Conservation (phyloP, 805 yeast species). For the Candida andamanensis region DNA sequence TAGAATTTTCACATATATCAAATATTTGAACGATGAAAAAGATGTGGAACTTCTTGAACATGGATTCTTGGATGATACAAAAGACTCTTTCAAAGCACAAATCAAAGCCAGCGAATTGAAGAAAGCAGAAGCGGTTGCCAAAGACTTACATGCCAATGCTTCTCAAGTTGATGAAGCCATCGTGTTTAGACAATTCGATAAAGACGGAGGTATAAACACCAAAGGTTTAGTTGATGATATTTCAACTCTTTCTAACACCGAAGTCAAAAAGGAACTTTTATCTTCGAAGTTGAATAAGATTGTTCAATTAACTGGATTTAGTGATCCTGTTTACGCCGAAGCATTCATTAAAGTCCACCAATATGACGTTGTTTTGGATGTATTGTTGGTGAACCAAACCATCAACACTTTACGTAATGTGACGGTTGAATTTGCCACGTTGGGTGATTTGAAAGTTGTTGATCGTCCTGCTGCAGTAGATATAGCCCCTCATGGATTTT, state of each 20-base stretch:
- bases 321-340: conserved; percentile 97
- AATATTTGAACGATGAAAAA: conserved; percentile 66
- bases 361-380: conserved; percentile 92
- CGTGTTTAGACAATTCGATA: conserved; percentile 71
- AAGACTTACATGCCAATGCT: conserved; percentile 55
- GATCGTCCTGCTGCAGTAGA: conserved; percentile 88
- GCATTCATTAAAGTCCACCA: conserved; percentile 95
- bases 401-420: conserved; percentile 83
- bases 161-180: conserved; percentile 77
- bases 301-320: conserved; percentile 93
- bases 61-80: conserved; percentile 85
- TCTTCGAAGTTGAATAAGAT: conserved; percentile 82
- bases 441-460: conserved; percentile 92
- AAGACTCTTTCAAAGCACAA: conserved; percentile 73
- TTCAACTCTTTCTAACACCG: conserved; percentile 44
- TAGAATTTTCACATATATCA: conserved; percentile 82
- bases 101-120: conserved; percentile 55
- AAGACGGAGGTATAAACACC: conserved; percentile 18
- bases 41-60: conserved; percentile 47
- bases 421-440: conserved; percentile 90
- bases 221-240: conserved; percentile 49
- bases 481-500: conserved; percentile 96
- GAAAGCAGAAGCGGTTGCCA: conserved; percentile 52
- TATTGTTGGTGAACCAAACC: conserved; percentile 91
- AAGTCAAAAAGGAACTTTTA: conserved; percentile 50